phyloP scores from a whole-genome alignment of 2,329 filamentous ascomycete species.

The Paracorniculantispora psalliotae region DNA sequence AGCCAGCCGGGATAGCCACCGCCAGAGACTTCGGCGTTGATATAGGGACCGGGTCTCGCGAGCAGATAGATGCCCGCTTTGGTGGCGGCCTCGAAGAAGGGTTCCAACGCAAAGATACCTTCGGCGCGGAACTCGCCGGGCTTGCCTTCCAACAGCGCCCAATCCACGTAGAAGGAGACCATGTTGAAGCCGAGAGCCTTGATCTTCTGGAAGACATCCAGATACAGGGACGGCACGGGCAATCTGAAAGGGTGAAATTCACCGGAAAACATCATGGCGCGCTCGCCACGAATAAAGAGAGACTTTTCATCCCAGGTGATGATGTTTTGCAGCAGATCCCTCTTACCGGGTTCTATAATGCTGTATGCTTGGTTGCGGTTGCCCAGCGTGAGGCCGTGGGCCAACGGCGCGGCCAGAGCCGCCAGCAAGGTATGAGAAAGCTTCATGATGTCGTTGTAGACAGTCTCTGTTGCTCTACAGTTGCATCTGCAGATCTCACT shows the following conservation, averaged over 20 bases:
- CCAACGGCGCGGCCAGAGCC: constrained; percentile 13
- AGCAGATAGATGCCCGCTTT: constrained; percentile 73
- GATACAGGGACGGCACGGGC: constrained; percentile 45
- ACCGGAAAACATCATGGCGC: constrained; percentile 66
- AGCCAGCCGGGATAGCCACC: constrained; percentile 81
- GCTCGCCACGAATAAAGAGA: constrained; percentile 63
- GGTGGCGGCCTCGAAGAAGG: constrained; percentile 71
- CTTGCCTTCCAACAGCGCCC: constrained; percentile 72
- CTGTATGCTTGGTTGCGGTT: constrained; percentile 19
- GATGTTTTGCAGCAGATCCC: constrained; percentile 28
- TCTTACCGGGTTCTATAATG: constrained; percentile 20
- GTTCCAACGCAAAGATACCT: constrained; percentile 66
- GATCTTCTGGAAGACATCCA: constrained; percentile 78
- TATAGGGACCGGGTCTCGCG: constrained; percentile 67
- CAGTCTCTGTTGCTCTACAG: background rate
- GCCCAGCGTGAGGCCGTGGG: constrained; percentile 16
- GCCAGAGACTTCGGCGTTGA: constrained; percentile 72
- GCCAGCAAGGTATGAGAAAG: constrained; percentile 14
- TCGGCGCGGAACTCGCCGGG: constrained; percentile 64
- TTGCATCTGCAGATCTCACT: background rate
- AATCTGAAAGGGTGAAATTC: constrained; percentile 66
- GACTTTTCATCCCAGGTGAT: constrained; percentile 71
- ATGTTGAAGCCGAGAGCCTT: constrained; percentile 75
- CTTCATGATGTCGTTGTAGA: constrained; percentile 21
- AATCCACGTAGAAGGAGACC: constrained; percentile 75